A percentile compares a stretch with the other conserved stretches of the same genome.
Evolutionary conservation across 768 basidiomycete species (phyloP).

Genomic region (Lactifluus subvellereus): DNA sequence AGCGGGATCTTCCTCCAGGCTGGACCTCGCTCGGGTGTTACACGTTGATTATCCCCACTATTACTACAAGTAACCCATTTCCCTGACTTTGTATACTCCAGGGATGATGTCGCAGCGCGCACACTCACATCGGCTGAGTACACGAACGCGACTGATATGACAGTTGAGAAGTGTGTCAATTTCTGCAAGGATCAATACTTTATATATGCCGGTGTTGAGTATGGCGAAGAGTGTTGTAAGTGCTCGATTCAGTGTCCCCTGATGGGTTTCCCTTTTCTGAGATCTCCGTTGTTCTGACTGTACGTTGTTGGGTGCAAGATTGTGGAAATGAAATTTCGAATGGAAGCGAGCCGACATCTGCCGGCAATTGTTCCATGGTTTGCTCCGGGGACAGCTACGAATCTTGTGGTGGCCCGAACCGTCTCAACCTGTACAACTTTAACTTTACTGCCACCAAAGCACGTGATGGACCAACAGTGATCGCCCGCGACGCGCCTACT

Average conservation of each 20-base stretch:
- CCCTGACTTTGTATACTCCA: constrained; percentile 34
- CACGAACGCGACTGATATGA: constrained; percentile 50
- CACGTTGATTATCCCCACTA: constrained; percentile 37
- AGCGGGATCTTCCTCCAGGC: constrained; percentile 39
- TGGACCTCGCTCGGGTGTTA: constrained; percentile 61
- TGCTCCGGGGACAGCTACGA: constrained; percentile 34
- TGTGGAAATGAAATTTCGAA: constrained; percentile 37
- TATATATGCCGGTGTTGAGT: constrained; percentile 69
- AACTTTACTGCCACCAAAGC: constrained; percentile 37
- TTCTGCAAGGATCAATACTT: constrained; percentile 43
- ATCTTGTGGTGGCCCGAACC: too few species aligned
- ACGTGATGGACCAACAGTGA: constrained; percentile 65
- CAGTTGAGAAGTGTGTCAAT: constrained; percentile 46
- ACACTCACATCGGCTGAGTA: constrained; percentile 48
- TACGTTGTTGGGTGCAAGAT: constrained; percentile 66
- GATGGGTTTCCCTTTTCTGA: not conserved
- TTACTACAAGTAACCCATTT: not conserved
- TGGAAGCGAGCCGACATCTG: constrained; percentile 25
- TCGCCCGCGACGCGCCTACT: constrained; percentile 51
- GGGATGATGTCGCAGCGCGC: constrained; percentile 51
- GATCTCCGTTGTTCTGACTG: not conserved
- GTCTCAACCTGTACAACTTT: constrained; percentile 21
- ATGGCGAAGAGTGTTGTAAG: constrained; percentile 57
- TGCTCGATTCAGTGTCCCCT: not conserved
- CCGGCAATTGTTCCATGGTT: constrained; percentile 53